Evolutionary conservation across 306 rosid species (phyloP), one percentile per base, ranked within the genome.

Genomic region (Vachellia pachyceras): DNA sequence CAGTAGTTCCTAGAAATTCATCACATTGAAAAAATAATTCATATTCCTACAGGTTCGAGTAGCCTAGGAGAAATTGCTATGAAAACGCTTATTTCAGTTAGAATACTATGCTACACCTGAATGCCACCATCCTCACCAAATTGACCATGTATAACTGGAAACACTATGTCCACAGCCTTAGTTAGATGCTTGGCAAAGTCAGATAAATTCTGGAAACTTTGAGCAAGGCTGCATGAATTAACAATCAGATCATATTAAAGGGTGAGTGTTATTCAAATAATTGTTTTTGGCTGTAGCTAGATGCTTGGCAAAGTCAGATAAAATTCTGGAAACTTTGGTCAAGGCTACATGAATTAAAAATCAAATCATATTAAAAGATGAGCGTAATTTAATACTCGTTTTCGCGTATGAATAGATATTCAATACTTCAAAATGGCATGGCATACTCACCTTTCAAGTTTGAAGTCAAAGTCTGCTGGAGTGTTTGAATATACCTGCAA

Each of bases 91-190:
- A 2, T 58, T 20, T 50, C 49, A 73, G 67, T 36, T 36, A 25
- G 64, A 76, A 11, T 15, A 61, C 68, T 60, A 65, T 74, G 18
- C 79, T 25, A 29, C 65, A 95, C 99, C 99, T 95, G 99, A 88
- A 95, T 87, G 76, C 90, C 92, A 57, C 99, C 99, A 87, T 95
- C 97, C 91, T 95, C 99, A 29, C 99, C 97, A 85, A 91, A 95
- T 69, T 84, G 84, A 79, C 99, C 99, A 63, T 95, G 99, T 82
- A 95, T 95, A 83, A 93, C 97, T 11, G 97, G 97, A 87, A 95
- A 95, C 44, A 90, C 99, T 80, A 91, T 82, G 87, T 95, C 97
- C 79, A 93, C 99, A 49, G 87, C 82, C 74, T 82, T 87, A 82
- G 93, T 29, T n/a, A 95, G 92, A 84, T 93, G 97, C 64, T 88